Base-by-base conservation (phyloP, 768 basidiomycete genomes). In the Gymnopilus dilepis region DNA sequence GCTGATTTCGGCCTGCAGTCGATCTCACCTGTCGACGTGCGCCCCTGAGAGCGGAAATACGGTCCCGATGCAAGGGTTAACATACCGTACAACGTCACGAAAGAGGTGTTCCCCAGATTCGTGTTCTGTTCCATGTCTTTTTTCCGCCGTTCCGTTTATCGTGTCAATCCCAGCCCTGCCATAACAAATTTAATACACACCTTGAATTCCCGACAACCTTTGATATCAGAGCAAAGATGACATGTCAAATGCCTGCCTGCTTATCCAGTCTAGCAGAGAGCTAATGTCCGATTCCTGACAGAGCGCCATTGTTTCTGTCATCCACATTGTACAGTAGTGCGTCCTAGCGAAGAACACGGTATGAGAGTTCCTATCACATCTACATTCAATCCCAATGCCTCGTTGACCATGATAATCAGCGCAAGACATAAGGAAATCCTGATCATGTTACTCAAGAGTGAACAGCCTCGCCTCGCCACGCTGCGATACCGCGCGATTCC, bases 381-480 rank as follows among this genome's bases (percentile, higher is more conserved):
- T 37, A 9, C 37, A 54, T 38, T 26, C 52, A 37, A 40, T 38
- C 38, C 22, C 1, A 40, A 53, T 22, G 34, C 52, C 52, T 24
- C 24, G 22, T 24, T 54, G 52, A 54, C 26, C 26, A 38, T 62
- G 55, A 57, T 61, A 22, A 61, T 61, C 55, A 61, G 43, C 15
- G 26, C 48, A 31, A 33, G 17, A 33, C 40, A 38, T 50, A 15
- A 54, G 56, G 57, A 26, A 33, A 26, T 41, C 6, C 8, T 50
- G 53, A 21, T 50, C 38, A 58, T 47, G 28, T 50, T 58, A 38
- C 56, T 51, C 61, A 51, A 62, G 42, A 40, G 42, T 37, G 59
- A 54, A 58, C 56, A 58, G 50, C 61, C 56, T 58, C 42, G 5
- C 42, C 13, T 37, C 6, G 34, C 41, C 55, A 54, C 61, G 56